Base-by-base conservation (phyloP, 495 filamentous ascomycete genomes). In the Aspergillus cavernicola region DNA sequence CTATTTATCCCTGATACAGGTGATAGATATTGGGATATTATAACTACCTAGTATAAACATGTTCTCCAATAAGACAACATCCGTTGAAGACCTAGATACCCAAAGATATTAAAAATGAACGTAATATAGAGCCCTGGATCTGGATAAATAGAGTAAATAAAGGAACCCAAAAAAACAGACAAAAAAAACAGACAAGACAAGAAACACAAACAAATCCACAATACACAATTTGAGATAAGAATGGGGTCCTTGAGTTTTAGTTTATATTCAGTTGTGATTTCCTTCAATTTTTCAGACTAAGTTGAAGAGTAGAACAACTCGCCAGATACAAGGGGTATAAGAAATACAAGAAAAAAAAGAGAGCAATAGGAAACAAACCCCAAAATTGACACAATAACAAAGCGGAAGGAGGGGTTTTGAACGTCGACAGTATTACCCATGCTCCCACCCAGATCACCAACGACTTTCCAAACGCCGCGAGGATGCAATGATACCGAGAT, bases 291-390 rank as follows among this genome's bases (percentile, higher is more conserved):
- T 50, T 22, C 46, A 29, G 20, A 50, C 33, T 28, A 37, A 37
- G 18, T 39, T 28, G 18, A 47, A 28, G 19, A 19, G 33, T 13
- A 50, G 46, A 39, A 39, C 31, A 29, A 50, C 52, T 49, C 42
- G 44, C 43, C 39, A 50, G 48, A 55, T 44, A 55, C 40, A 59
- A 61, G 46, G 56, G 59, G 55, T 62, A 58, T 62, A 62, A 50
- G 26, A 29, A 57, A 54, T 4, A 28, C 4, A 28, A 28, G 4
- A 28, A 28, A 39, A 23, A 38, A 19, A 37, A 9, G 19, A 20
- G 43, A 39, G 41, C 42, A 22, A 16, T 35, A 51, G 12, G 22
- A 51, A 24, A 33, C 16, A 41, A 46, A 49, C 15, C 36, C n/a
- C 11, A 31, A 39, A 35, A 4, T 18, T n/a, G 26, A 45, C 24